These are phyloP conservation scores for Alternaria infectoria DNA, from an alignment of 2,329 filamentous ascomycete species.

Conservation along the genomic window DNA sequence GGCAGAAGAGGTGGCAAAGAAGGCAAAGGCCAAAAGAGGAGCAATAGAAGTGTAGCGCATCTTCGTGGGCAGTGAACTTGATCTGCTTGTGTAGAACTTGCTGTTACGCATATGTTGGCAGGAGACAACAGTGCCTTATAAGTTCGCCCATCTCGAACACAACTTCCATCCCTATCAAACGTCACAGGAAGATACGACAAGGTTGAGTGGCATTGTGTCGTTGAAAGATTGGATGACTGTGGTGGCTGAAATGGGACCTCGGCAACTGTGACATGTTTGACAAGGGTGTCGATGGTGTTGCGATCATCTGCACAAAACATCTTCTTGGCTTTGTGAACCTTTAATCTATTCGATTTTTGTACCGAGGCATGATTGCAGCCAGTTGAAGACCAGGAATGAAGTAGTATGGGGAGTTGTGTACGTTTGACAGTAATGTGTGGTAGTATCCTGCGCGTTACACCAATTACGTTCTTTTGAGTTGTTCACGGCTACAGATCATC, in stretches of 20 bases:
- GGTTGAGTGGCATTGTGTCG: neutral
- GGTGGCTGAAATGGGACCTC: neutral
- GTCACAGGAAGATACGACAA: neutral
- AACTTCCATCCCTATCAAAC: neutral
- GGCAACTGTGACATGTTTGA: neutral
- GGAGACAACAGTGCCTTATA: neutral
- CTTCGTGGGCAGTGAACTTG: neutral
- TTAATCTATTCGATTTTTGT: conserved; percentile 2
- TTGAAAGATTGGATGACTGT: neutral
- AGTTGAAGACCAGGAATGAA: neutral
- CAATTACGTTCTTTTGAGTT: neutral
- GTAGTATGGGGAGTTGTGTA: neutral
- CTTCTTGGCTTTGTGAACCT: neutral
- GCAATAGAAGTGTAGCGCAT: neutral
- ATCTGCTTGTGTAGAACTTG: neutral
- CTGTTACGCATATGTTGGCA: neutral
- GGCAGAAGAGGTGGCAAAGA: neutral
- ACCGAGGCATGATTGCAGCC: neutral
- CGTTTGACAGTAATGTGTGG: neutral
- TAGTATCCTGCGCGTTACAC: neutral
- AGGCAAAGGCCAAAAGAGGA: neutral
- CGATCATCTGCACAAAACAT: conserved; percentile 1
- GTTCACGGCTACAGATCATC: neutral
- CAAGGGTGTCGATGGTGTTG: conserved; percentile 4
- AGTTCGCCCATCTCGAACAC: neutral